Evolutionary conservation across 202 grass and related monocot genomes (phyloP).

Genomic region (Schoenoplectus triqueter): DNA sequence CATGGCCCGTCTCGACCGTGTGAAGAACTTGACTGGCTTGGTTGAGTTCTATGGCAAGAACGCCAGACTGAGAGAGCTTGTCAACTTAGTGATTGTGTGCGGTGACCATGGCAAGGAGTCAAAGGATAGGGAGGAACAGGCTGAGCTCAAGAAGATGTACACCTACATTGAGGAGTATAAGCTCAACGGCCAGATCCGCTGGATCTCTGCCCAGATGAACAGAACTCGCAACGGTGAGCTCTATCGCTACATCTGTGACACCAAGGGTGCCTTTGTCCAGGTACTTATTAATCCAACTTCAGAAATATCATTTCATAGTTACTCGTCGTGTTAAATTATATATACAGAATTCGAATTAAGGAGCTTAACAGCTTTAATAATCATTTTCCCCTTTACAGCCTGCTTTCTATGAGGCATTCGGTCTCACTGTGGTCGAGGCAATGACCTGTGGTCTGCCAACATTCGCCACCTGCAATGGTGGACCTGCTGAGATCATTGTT

Average conservation of each 20-base stretch:
- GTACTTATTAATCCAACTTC: conserved; percentile 31
- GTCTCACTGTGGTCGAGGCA: conserved; percentile 78
- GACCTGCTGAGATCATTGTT: conserved; percentile 88
- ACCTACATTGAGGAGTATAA: conserved; percentile 82
- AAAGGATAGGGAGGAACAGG: conserved; percentile 88
- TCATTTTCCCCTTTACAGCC: conserved; percentile 47
- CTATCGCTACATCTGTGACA: conserved; percentile 91
- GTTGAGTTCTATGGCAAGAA: conserved; percentile 92
- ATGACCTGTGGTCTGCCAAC: conserved; percentile 94
- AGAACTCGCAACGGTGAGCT: conserved; percentile 77
- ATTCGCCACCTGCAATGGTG: conserved; percentile 86
- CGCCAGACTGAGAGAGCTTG: conserved; percentile 65
- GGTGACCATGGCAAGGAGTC: conserved; percentile 94
- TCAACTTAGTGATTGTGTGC: conserved; percentile 85
- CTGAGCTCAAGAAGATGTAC: conserved; percentile 92
- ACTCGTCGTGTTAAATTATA: background rate
- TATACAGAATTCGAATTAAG: background rate
- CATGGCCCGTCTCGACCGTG: conserved; percentile 89
- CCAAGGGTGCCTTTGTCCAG: conserved; percentile 85
- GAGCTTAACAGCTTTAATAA: conserved; percentile 13
- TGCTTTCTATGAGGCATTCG: conserved; percentile 89
- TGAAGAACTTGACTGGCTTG: conserved; percentile 92
- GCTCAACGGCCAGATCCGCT: conserved; percentile 80
- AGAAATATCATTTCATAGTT: background rate
- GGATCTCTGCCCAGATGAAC: conserved; percentile 98